These are phyloP conservation scores for Cystobasidium onofrii DNA, from an alignment of 768 basidiomycete species.

Conservation along the genomic window DNA sequence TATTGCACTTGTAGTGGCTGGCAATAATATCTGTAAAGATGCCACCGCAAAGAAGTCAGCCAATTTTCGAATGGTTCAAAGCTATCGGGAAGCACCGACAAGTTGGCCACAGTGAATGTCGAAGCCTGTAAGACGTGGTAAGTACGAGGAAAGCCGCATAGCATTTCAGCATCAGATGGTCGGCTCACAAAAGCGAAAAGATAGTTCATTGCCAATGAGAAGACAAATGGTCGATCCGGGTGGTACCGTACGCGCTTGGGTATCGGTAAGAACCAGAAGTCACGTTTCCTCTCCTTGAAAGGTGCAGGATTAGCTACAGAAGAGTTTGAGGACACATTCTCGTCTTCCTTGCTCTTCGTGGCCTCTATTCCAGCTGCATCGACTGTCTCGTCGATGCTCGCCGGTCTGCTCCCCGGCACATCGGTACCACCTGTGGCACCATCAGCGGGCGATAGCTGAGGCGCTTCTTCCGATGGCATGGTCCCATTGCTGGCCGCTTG, in stretches of 20 bases:
- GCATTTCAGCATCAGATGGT: not conserved
- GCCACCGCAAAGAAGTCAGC: constrained; percentile 51
- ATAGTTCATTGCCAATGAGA: constrained; percentile 53
- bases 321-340: not conserved
- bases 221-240: constrained; percentile 52
- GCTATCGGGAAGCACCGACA: constrained; percentile 18
- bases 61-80: not conserved
- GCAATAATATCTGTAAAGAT: constrained; percentile 35
- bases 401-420: not conserved
- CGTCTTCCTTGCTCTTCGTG: not conserved
- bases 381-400: not conserved
- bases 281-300: constrained; percentile 45
- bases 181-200: constrained; percentile 54
- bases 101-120: constrained; percentile 50
- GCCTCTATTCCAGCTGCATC: not conserved
- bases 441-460: not conserved
- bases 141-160: not conserved
- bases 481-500: not conserved
- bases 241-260: constrained; percentile 55
- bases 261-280: constrained; percentile 61
- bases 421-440: not conserved
- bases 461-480: not conserved
- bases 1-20: constrained; percentile 37
- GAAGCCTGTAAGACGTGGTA: constrained; percentile 44
- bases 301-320: not conserved